Evolutionary conservation across 2,329 filamentous ascomycete species (phyloP), one percentile per base, ranked within the genome.

Genomic region (Dothideomycetidae sp.): DNA sequence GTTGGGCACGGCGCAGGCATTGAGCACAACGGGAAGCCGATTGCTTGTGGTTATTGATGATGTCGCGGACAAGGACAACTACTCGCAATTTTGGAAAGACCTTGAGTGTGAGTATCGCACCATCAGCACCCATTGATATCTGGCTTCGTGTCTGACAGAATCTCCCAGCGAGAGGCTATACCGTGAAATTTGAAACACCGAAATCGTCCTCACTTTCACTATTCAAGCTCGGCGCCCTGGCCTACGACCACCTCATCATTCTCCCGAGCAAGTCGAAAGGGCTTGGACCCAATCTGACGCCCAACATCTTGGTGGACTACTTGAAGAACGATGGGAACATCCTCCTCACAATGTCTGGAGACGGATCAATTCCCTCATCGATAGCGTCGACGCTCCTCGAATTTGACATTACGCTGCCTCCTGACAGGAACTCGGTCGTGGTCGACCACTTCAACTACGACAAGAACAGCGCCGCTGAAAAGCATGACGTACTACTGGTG

Each of bases 361-460:
- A 73, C 40, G 64, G 72, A 33, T 61, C 78, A 11, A 77, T 80
- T 2, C 76, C 88, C 10, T 75, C 73, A 38, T 75, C 81, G 33
- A 63, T 94, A 49, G 75, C 76, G 47, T 79, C 80, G 29, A 69
- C 93, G 40, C 80, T 96, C 36, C 66, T 81, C 51, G 85, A 96
- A 61, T 70, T 94, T 57, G 88, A 94, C 55, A 81, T 98, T 53
- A 68, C 77, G 48, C 73, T 94, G n/a, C 83, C 90, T 28, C 63
- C 74, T 23, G 88, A 93, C 60, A 82, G 86, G 52, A 83, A 79
- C 39, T 77, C 82, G 40, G 67, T 88, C 41, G 79, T 93, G 4
- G 78, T 96, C 44, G 90, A 96, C 61, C 90, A 98, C 67, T 94
- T 96, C 74, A 81, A 83, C 64, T 90, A 90, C 62, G 88, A 96